Conservation (phyloP, 306 rosid genomes). For the Vigna radiata region DNA sequence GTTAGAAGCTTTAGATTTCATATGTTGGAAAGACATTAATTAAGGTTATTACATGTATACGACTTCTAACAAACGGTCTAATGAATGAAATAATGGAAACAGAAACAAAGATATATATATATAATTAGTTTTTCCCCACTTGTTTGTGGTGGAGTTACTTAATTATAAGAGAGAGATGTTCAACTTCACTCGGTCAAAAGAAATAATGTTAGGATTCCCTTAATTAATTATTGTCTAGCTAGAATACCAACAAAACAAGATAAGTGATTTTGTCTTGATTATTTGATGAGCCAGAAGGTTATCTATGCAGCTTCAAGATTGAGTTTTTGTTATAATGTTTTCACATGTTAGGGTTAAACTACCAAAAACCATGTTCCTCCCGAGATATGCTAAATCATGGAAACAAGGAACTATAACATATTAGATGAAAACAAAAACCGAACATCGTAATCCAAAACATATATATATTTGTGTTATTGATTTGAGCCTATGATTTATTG, state of each 20-base stretch:
- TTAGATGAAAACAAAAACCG: neutral
- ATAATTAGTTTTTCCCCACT: constrained; percentile 45
- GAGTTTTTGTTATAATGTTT: constrained; percentile 26
- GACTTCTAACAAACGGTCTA: constrained; percentile 23
- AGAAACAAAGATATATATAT: constrained; percentile 31
- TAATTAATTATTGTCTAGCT: constrained; percentile 41
- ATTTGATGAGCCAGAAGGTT: constrained; percentile 36
- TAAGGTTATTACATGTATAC: neutral
- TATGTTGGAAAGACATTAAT: neutral
- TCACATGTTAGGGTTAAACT: constrained; percentile 22
- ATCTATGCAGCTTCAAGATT: constrained; percentile 29
- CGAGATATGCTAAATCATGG: constrained; percentile 26
- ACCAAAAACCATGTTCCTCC: neutral
- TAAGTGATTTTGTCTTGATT: constrained; percentile 35
- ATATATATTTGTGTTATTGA: constrained; percentile 6
- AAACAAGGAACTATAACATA: neutral
- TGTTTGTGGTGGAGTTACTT: constrained; percentile 42
- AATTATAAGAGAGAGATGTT: constrained; percentile 42
- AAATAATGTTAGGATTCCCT: constrained; percentile 49
- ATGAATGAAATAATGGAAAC: constrained; percentile 42
- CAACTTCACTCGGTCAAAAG: constrained; percentile 48
- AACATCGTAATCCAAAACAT: neutral
- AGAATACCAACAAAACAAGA: constrained; percentile 42
- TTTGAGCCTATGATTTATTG: constrained; percentile 37
- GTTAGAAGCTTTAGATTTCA: constrained; percentile 6